Base-by-base conservation (phyloP, 179 eudicot species). In the Silene noctiflora region DNA sequence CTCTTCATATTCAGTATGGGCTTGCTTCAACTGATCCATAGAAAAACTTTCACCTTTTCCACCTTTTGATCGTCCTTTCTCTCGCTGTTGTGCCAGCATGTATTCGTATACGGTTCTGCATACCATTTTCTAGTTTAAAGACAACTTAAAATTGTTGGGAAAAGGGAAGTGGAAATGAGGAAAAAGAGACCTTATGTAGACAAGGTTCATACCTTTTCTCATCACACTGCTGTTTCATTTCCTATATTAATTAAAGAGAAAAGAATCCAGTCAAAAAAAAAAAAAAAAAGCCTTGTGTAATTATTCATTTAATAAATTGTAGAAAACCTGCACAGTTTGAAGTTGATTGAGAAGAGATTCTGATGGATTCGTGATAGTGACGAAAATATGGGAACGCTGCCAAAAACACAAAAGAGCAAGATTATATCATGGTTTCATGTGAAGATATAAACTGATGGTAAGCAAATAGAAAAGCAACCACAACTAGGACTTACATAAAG, bases 141-240 rank as follows among this genome's bases (percentile, higher is more conserved):
- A 71, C 71, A 65, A 20, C 66, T 58, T 33, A 67, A 73, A 69
- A 4, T 16, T 5, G 22, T 8, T 21, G 21, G 25, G 21, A 31
- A 25, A 60, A 16, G n/a, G 67, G 51, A 46, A 21, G 17, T 17
- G 20, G 17, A 42, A 21, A 25, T 17, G 27, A 13, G 22, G 17
- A 53, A 48, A 10, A 53, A 16, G 65, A 63, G 16, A 79, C 44
- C 48, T n/a, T 22, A 63, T 2, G 19, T 19, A 51, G 42, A 20
- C 44, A 25, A 69, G 63, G 69, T 24, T 27, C 74, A 58, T 84
- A 95, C 99, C 99, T 93, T 83, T 95, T 95, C 78, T 93, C 99
- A 80, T 95, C 98, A 78, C 99, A 95, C 72, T 87, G 96, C 77
- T 84, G 84, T 81, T 93, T 95, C 99, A 95, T 95, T 85, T 95